These are phyloP conservation scores for Penicillium brasilianum DNA, from an alignment of 2,329 filamentous ascomycete genomes.

Conservation along the genomic window DNA sequence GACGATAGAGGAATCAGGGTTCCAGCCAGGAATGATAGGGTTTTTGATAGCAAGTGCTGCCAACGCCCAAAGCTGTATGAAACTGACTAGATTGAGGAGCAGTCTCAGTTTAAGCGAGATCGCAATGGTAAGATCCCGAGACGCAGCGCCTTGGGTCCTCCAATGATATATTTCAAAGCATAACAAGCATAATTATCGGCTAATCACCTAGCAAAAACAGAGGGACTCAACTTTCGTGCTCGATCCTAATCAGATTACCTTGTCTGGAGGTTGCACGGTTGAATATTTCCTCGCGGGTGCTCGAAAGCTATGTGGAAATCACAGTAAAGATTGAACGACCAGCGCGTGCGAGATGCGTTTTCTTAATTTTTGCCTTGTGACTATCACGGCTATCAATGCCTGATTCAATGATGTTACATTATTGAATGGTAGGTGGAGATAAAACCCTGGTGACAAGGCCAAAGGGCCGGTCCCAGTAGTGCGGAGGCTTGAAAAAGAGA, in stretches of 20 bases:
- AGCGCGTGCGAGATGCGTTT: neutral
- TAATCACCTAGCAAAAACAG: no score
- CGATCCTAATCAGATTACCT: no score
- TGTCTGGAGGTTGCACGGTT: no score
- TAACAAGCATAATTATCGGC: no score
- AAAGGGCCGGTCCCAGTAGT: neutral
- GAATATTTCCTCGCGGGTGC: no score
- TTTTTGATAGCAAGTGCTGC: slow-evolving; percentile 40
- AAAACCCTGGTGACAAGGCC: neutral
- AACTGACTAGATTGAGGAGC: neutral
- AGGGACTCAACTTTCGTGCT: no score
- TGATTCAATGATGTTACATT: neutral
- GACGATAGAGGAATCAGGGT: neutral
- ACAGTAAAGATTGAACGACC: neutral
- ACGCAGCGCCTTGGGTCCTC: neutral
- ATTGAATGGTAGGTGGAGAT: neutral
- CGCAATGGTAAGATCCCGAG: neutral
- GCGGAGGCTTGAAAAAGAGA: neutral
- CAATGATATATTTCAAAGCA: no score
- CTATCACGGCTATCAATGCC: neutral
- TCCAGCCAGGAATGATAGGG: neutral
- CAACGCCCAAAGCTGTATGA: neutral
- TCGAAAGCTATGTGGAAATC: no score
- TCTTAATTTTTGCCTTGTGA: neutral
- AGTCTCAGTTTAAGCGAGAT: neutral